These are phyloP conservation scores for Aureobasidium sp. DNA, from an alignment of 2,329 filamentous ascomycete genomes.

Conservation along the genomic window DNA sequence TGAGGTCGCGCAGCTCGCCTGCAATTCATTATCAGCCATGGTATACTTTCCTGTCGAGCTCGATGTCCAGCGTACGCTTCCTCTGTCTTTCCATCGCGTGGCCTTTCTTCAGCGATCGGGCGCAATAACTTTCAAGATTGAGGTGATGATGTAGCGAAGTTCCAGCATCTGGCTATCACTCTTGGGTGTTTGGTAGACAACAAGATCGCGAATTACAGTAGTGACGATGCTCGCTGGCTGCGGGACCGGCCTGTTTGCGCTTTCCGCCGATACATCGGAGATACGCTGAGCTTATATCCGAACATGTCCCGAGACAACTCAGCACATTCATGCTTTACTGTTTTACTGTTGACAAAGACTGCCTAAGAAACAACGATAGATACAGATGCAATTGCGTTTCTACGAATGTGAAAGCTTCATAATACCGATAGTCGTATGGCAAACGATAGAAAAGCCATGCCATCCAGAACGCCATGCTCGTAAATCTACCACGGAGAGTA, in stretches of 20 bases:
- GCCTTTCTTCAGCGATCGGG: slow-evolving; percentile 3
- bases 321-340: neutral
- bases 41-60: neutral
- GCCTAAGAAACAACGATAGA: neutral
- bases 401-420: neutral
- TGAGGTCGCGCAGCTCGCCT: slow-evolving; percentile 89
- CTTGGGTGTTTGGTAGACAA: neutral
- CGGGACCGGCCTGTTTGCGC: neutral
- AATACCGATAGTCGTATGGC: neutral
- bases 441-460: neutral
- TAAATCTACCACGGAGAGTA: neutral
- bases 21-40: slow-evolving; percentile 13
- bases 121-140: neutral
- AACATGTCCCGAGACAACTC: neutral
- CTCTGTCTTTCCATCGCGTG: slow-evolving; percentile 40
- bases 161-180: slow-evolving; percentile 4
- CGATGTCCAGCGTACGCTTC: slow-evolving; percentile 32
- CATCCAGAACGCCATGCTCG: slow-evolving; percentile 14
- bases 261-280: neutral
- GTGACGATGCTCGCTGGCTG: neutral
- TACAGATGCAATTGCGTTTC: neutral
- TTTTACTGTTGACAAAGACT: neutral
- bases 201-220: neutral
- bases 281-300: neutral
- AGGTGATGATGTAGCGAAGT: neutral